Evolutionary conservation across 768 basidiomycete genomes (phyloP).

Genomic region (Clitopilus hobsonii): DNA sequence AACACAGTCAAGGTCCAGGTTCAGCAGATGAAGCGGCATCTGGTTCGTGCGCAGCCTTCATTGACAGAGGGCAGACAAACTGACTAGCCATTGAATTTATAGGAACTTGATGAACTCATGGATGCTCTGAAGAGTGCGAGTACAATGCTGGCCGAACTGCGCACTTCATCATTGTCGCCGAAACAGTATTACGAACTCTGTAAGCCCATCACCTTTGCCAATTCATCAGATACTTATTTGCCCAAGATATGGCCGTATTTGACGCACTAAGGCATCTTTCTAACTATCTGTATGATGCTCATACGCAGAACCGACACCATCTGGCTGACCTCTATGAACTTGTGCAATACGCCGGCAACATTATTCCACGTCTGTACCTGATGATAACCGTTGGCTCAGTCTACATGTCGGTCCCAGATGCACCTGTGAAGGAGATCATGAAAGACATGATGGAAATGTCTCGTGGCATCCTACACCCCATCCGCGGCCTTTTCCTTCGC

Average conservation of each 20-base stretch:
- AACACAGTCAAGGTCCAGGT: conserved; percentile 88
- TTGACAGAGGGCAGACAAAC: background rate
- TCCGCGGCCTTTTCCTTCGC: conserved; percentile 89
- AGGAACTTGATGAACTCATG: conserved; percentile 98
- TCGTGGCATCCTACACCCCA: conserved; percentile 94
- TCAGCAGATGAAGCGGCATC: conserved; percentile 91
- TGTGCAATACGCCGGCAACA: conserved; percentile 98
- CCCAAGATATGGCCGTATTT: conserved; percentile 94
- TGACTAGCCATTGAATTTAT: conserved; percentile 5
- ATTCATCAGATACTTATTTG: background rate
- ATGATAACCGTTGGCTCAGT: conserved; percentile 99
- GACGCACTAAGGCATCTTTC: conserved; percentile 93
- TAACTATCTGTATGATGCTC: conserved; percentile 95
- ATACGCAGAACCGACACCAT: conserved; percentile 87
- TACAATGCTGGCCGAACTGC: conserved; percentile 93
- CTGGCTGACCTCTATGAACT: conserved; percentile 98
- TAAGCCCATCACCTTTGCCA: conserved; percentile 29
- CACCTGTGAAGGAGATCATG: conserved; percentile 99
- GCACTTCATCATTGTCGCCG: conserved; percentile 88
- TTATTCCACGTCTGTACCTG: conserved; percentile 89
- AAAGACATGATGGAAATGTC: conserved; percentile 99
- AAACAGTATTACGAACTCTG: conserved; percentile 99
- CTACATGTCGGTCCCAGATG: conserved; percentile 97
- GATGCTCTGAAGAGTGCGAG: conserved; percentile 97
- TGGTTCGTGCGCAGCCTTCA: conserved; percentile 46